Evolutionary conservation across 2,329 filamentous ascomycete genomes (phyloP).

Genomic region (Alternaria sp.): DNA sequence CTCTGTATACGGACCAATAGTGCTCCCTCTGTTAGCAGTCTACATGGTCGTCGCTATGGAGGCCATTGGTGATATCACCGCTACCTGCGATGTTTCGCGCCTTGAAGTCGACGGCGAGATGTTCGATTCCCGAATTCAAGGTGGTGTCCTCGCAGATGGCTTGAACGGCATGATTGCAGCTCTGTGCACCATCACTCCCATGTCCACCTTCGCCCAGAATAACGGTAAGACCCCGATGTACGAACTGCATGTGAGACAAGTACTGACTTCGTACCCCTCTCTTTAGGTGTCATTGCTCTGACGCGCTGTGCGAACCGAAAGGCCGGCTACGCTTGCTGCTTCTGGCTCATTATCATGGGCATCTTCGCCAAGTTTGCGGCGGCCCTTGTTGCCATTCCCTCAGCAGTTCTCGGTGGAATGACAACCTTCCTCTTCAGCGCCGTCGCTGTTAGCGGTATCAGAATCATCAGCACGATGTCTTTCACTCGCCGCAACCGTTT

Average conservation of each 20-base stretch:
- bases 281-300: conserved; percentile 64
- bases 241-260: too few relatives aligned
- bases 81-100: conserved; percentile 79
- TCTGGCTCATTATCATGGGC: conserved; percentile 81
- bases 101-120: conserved; percentile 74
- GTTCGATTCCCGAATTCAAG: conserved; percentile 80
- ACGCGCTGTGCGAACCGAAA: conserved; percentile 82
- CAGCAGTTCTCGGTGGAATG: conserved; percentile 57
- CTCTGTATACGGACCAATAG: conserved; percentile 73
- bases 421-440: conserved; percentile 80
- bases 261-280: too few relatives aligned
- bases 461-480: conserved; percentile 73
- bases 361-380: conserved; percentile 85
- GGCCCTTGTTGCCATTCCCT: conserved; percentile 76
- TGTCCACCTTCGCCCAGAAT: conserved; percentile 47
- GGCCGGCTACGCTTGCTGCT: conserved; percentile 78
- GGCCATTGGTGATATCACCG: conserved; percentile 80
- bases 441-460: conserved; percentile 78
- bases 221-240: too few relatives aligned
- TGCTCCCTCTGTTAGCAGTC: conserved; percentile 69
- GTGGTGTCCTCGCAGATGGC: conserved; percentile 79
- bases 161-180: conserved; percentile 76
- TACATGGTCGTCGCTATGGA: conserved; percentile 77
- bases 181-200: conserved; percentile 79
- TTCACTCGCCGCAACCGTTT: conserved; percentile 84